Percentiles rank a stretch among this genome's conserved stretches.
Conservation (phyloP, 208 protist species). For the Trypanosoma vivax region DNA sequence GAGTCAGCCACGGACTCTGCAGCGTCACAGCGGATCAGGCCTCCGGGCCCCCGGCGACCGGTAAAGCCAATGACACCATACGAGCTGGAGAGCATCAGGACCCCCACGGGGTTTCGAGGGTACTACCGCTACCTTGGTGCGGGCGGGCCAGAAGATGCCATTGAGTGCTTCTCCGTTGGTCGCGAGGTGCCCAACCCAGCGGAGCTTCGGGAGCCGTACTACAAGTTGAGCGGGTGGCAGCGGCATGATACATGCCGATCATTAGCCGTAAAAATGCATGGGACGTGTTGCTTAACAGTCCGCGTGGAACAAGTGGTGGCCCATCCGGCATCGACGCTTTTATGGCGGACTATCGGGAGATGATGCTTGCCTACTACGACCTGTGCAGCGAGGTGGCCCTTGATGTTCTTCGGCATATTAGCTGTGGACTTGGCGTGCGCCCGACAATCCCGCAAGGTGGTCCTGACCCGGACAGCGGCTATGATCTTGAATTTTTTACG, state of each 20-base stretch:
- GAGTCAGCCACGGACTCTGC: slow-evolving; percentile 16
- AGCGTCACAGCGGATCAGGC: neutral
- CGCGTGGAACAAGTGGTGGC: slow-evolving; percentile 15
- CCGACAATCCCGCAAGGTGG: slow-evolving; percentile 65
- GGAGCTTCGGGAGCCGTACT: slow-evolving; percentile 62
- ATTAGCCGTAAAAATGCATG: slow-evolving; percentile 81
- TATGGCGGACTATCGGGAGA: slow-evolving; percentile 79
- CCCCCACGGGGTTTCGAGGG: slow-evolving; percentile 61
- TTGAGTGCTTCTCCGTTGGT: slow-evolving; percentile 85
- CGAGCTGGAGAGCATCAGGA: slow-evolving; percentile 71
- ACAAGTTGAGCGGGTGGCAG: slow-evolving; percentile 60
- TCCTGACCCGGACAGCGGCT: slow-evolving; percentile 39
- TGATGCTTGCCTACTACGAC: slow-evolving; percentile 84
- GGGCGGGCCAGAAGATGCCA: slow-evolving; percentile 74
- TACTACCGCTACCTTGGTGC: slow-evolving; percentile 85
- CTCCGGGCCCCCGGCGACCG: neutral
- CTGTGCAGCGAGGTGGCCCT: slow-evolving; percentile 69
- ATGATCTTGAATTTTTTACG: slow-evolving; percentile 81
- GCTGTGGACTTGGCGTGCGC: slow-evolving; percentile 74
- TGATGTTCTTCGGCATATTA: slow-evolving; percentile 82
- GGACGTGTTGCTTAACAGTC: slow-evolving; percentile 68
- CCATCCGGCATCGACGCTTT: slow-evolving; percentile 47
- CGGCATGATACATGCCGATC: slow-evolving; percentile 51
- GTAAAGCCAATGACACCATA: slow-evolving; percentile 48
- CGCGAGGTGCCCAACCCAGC: slow-evolving; percentile 64